These are phyloP conservation scores for Alternaria sp. DNA, from an alignment of 2,329 filamentous ascomycete genomes.

Conservation along the genomic window DNA sequence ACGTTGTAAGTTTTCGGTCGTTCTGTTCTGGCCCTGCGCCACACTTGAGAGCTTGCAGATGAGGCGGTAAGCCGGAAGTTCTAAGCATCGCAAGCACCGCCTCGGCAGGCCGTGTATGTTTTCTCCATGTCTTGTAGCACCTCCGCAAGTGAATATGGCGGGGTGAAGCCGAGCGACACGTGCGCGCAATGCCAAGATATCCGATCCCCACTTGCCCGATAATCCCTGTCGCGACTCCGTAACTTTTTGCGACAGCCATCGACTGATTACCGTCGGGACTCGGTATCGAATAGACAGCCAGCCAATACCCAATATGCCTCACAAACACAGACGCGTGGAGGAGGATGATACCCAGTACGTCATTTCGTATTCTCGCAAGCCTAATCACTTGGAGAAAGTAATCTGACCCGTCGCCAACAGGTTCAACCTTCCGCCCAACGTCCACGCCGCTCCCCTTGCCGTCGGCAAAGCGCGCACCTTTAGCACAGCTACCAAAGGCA, in stretches of 20 bases:
- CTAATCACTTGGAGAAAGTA: neutral
- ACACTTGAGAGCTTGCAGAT: neutral
- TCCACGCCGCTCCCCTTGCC: conserved; percentile 65
- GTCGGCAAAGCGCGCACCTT: conserved; percentile 55
- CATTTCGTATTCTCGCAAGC: neutral
- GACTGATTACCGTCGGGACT: neutral
- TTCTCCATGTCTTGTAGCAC: neutral
- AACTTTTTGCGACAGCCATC: conserved; percentile 15
- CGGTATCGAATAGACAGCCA: neutral
- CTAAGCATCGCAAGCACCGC: neutral
- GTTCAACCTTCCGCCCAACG: conserved; percentile 67
- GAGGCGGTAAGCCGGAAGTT: neutral
- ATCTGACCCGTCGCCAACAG: conserved; percentile 53
- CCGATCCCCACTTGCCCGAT: conserved; percentile 1
- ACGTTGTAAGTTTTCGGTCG: neutral
- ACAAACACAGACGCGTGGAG: conserved; percentile 79
- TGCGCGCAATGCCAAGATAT: neutral
- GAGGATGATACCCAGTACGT: conserved; percentile 48
- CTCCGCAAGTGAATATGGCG: neutral
- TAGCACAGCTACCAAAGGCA: conserved; percentile 39
- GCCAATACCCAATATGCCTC: conserved; percentile 67
- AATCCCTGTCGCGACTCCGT: conserved; percentile 9
- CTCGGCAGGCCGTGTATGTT: neutral
- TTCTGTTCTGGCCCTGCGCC: neutral
- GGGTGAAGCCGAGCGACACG: conserved; percentile 3